These are phyloP conservation scores for Auriscalpium microsporum DNA, from an alignment of 768 basidiomycete genomes.

Conservation along the genomic window DNA sequence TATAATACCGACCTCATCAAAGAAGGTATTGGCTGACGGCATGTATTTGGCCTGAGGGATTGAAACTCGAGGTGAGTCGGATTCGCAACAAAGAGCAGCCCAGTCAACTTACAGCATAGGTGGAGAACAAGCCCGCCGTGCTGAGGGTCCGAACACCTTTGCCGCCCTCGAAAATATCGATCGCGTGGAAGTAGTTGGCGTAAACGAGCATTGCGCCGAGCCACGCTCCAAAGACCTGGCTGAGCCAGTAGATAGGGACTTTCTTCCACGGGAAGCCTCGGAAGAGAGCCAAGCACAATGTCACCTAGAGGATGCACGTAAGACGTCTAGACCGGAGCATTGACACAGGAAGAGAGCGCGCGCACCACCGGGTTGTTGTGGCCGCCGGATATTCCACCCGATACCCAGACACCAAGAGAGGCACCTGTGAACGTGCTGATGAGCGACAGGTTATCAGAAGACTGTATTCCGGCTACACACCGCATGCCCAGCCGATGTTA, in stretches of 20 bases:
- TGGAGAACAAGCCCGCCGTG: conserved; percentile 51
- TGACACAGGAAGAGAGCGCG: neutral
- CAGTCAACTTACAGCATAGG: conserved; percentile 39
- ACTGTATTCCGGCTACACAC: conserved; percentile 2
- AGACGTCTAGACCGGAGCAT: neutral
- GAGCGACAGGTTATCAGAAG: neutral
- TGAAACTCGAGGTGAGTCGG: neutral
- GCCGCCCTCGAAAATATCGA: conserved; percentile 56
- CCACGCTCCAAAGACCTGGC: conserved; percentile 55
- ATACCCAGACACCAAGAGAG: conserved; percentile 62
- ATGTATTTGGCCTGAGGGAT: conserved; percentile 30
- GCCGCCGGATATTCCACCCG: conserved; percentile 60
- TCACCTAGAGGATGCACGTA: conserved; percentile 36
- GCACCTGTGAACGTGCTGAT: conserved; percentile 26
- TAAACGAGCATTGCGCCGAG: conserved; percentile 51
- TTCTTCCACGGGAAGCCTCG: conserved; percentile 76
- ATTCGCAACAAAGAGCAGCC: neutral
- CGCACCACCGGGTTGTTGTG: conserved; percentile 37
- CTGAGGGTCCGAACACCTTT: conserved; percentile 41
- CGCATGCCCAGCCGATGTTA: conserved; percentile 16
- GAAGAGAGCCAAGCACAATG: conserved; percentile 57
- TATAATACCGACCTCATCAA: conserved; percentile 30
- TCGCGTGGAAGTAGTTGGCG: conserved; percentile 59
- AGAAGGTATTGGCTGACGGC: conserved; percentile 37
- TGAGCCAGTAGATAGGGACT: conserved; percentile 60